Conservation (phyloP, 768 basidiomycete species). For the Boletellus ananas region DNA sequence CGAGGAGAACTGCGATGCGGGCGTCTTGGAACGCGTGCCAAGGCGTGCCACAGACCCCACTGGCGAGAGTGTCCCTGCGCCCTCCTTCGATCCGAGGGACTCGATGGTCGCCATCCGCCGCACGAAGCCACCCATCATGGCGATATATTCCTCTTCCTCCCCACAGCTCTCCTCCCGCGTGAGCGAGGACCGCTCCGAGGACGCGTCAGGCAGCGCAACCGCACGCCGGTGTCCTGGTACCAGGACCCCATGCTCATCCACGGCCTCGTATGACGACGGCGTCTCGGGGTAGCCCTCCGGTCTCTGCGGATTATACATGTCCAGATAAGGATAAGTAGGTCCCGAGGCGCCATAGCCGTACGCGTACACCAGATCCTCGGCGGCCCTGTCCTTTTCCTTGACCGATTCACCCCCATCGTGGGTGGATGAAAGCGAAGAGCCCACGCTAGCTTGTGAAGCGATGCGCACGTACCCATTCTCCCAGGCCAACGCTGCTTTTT, state of each 20-base stretch:
- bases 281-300: background rate
- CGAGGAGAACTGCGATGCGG: constrained; percentile 26
- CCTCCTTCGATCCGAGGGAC: constrained; percentile 66
- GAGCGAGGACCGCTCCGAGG: constrained; percentile 13
- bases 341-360: constrained; percentile 29
- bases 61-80: constrained; percentile 26
- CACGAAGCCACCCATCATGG: constrained; percentile 60
- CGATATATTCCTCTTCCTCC: constrained; percentile 40
- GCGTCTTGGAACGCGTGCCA: constrained; percentile 25
- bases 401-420: constrained; percentile 14
- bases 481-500: constrained; percentile 3
- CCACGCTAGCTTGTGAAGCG: constrained; percentile 3
- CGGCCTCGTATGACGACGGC: constrained; percentile 4
- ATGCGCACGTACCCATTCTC: constrained; percentile 8
- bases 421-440: constrained; percentile 1
- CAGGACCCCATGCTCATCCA: background rate
- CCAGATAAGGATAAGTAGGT: constrained; percentile 30
- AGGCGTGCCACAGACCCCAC: constrained; percentile 27
- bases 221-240: background rate
- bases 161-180: constrained; percentile 8
- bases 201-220: constrained; percentile 2
- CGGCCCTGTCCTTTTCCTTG: constrained; percentile 2
- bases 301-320: constrained; percentile 26
- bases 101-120: constrained; percentile 82
- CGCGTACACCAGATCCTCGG: constrained; percentile 12